Base-by-base conservation (phyloP, 148 eudicot species). In the Vaccinium myrtillus region DNA sequence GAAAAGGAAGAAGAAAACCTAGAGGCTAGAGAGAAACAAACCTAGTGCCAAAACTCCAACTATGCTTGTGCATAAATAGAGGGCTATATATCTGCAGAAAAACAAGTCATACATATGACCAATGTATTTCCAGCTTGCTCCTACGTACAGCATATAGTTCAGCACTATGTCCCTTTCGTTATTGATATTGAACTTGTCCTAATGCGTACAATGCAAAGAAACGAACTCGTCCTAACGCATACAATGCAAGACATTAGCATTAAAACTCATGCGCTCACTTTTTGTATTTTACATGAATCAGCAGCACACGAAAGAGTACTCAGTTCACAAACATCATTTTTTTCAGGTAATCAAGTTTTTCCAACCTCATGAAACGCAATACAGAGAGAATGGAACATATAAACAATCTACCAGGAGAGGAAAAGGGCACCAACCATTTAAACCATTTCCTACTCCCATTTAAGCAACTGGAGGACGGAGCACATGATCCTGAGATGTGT, bases 401-500 rank as follows among this genome's bases (percentile, higher is more conserved):
- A 6, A 81, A 39, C 69, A 58, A 81, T 39, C 21, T 19, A 19
- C 18, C 9, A 14, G 49, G 9, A 39, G 8, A 59, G 58, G 73
- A 81, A 48, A 81, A 46, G 83, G 16, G 53, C 46, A 49, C 71
- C 59, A 25, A 80, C 75, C 75, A 48, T 65, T 25, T 12, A 46
- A 25, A 80, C 75, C 83, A 48, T 65, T 25, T 12, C 39, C 48
- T 51, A 18, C 46, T 65, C 75, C 43, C 69, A 86, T 58, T 88
- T 91, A 93, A 79, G 94, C 95, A 79, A 91, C 95, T 4, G 94
- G 98, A 48, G 98, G 95, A 36, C 81, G 95, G 15, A 92, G 91
- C 65, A 84, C 94, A 69, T 93, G 95, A 83, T 93, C 95, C 85
- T 90, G 93, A 21, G 98, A 93, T 14, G 93, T 91, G 78, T 94